A percentile compares a stretch with the other conserved stretches of the same genome.
These are phyloP conservation scores for Oryza glumipatula DNA, from an alignment of 176 grass and related monocot genomes.

Conservation along the genomic window DNA sequence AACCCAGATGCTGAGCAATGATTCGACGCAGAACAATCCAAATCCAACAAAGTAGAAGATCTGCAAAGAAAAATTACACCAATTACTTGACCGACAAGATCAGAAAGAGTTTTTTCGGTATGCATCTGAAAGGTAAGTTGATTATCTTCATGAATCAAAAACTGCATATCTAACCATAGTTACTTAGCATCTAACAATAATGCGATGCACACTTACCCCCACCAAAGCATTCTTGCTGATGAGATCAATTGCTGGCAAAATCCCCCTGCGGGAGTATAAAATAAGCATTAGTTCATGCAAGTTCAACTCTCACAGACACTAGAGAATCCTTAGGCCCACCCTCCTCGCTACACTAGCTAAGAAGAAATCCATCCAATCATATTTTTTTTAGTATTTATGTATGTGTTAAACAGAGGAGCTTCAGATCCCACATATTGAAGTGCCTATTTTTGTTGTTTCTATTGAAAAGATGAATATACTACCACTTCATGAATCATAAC, in stretches of 20 bases:
- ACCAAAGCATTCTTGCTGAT: slow-evolving; percentile 69
- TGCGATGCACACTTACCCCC: slow-evolving; percentile 58
- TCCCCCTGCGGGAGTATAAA: slow-evolving; percentile 64
- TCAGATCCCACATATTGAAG: not conserved
- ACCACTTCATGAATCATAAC: not conserved
- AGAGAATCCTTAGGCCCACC: not conserved
- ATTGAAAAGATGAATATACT: not conserved
- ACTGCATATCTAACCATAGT: not conserved
- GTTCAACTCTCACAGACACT: not conserved
- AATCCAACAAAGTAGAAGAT: slow-evolving; percentile 98
- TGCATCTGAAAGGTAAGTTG: not conserved
- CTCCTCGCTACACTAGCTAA: not conserved
- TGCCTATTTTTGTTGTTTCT: not conserved
- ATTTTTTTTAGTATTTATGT: not conserved
- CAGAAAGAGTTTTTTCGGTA: slow-evolving; percentile 6
- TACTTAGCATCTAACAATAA: not conserved
- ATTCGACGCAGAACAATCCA: slow-evolving; percentile 85
- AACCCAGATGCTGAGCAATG: slow-evolving; percentile 94
- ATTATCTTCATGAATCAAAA: slow-evolving; percentile 7
- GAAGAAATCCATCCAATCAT: not conserved
- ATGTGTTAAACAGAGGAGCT: not conserved
- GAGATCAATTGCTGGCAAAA: slow-evolving; percentile 91
- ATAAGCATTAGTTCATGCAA: slow-evolving; percentile 1
- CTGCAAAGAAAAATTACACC: slow-evolving; percentile 46
- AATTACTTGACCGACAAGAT: slow-evolving; percentile 22